These are phyloP conservation scores for Orobanche coerulescens DNA, from an alignment of 257 asterid genomes.

Conservation along the genomic window DNA sequence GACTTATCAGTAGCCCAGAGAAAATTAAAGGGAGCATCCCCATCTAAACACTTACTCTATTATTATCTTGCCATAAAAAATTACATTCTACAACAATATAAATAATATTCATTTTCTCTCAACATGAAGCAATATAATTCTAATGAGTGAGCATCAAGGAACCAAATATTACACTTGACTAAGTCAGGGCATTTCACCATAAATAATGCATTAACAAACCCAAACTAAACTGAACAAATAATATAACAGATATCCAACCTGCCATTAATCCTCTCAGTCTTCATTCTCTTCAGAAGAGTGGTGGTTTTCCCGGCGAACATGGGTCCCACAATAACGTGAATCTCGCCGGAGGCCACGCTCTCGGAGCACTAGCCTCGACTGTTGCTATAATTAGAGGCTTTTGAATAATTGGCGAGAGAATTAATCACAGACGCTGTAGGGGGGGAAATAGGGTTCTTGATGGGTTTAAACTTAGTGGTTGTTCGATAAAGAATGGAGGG, in stretches of 20 bases:
- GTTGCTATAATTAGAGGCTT: constrained; percentile 26
- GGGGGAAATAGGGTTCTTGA: constrained; percentile 19
- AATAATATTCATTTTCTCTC: background rate
- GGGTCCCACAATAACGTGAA: constrained; percentile 92
- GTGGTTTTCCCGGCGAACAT: constrained; percentile 98
- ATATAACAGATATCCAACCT: constrained; percentile 42
- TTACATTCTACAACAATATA: background rate
- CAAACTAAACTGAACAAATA: background rate
- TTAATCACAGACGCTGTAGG: constrained; percentile 17
- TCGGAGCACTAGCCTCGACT: constrained; percentile 32
- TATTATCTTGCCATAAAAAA: background rate
- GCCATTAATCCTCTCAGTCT: constrained; percentile 64
- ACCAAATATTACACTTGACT: background rate
- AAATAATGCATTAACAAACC: background rate
- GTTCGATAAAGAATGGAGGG: constrained; percentile 23
- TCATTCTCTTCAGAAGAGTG: constrained; percentile 76
- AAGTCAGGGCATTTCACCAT: background rate
- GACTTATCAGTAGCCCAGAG: constrained; percentile 13
- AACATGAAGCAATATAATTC: background rate
- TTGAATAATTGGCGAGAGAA: constrained; percentile 30
- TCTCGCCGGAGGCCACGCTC: constrained; percentile 50
- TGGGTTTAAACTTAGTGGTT: constrained; percentile 19
- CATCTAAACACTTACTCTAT: background rate
- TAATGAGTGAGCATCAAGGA: background rate
- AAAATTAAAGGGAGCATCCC: background rate